Percentiles rank a stretch among this genome's conserved stretches.
phyloP scores from a whole-genome alignment of 2,329 filamentous ascomycete species.

The Aureobasidium namibiae region DNA sequence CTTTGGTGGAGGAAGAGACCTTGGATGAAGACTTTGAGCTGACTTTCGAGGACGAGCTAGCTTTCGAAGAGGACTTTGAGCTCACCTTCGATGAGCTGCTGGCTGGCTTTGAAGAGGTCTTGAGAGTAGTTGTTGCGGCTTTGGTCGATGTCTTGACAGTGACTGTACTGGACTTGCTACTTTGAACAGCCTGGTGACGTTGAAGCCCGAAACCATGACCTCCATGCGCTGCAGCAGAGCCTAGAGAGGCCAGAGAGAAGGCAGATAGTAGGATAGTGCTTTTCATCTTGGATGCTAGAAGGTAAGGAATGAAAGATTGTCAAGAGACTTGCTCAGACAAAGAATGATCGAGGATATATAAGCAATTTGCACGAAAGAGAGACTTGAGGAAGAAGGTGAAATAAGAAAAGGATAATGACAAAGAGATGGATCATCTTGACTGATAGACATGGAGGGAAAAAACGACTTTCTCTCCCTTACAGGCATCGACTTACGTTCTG shows the following conservation, averaged over 20 bases:
- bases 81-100: too few species aligned
- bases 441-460: background rate
- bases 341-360: background rate
- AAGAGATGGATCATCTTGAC: slow-evolving; percentile 5
- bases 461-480: slow-evolving; percentile 4
- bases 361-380: background rate
- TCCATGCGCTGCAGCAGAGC: slow-evolving; percentile 3
- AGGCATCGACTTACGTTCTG: background rate
- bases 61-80: too few species aligned
- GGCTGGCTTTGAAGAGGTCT: background rate
- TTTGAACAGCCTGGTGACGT: background rate
- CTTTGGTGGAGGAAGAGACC: background rate
- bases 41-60: too few species aligned
- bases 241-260: slow-evolving; percentile 6
- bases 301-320: background rate
- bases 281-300: background rate
- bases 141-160: background rate
- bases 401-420: background rate
- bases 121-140: background rate
- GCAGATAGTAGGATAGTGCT: background rate
- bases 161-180: background rate
- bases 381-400: background rate
- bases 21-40: background rate
- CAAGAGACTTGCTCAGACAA: background rate
- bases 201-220: background rate